These are phyloP conservation scores for Serendipita sp. DNA, from an alignment of 1,284 basidiomycete genomes.

Conservation along the genomic window DNA sequence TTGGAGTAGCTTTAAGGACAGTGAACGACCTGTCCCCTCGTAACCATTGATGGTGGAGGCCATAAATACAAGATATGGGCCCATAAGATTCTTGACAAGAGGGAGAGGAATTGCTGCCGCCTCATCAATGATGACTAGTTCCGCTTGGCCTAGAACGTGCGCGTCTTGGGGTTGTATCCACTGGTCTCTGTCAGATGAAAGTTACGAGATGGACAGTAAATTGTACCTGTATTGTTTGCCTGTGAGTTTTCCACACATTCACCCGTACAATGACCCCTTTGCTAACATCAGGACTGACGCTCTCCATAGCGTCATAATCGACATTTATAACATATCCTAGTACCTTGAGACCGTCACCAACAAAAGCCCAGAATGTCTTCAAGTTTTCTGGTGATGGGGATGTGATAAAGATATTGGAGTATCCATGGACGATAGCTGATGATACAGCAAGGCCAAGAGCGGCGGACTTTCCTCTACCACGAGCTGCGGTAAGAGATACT, in stretches of 20 bases:
- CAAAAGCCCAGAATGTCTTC: conserved; percentile 95
- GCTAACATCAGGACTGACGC: conserved; percentile 87
- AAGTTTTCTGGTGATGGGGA: conserved; percentile 96
- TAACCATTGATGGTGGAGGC: conserved; percentile 98
- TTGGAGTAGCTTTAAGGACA: conserved; percentile 95
- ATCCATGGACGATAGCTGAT: conserved; percentile 85
- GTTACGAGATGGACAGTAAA: conserved; percentile 8
- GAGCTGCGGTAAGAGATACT: conserved; percentile 84
- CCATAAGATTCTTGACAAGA: conserved; percentile 86
- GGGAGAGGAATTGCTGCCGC: conserved; percentile 96
- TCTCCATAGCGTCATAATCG: conserved; percentile 92
- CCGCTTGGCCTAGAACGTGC: conserved; percentile 94
- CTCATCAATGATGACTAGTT: conserved; percentile 96
- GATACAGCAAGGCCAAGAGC: conserved; percentile 89
- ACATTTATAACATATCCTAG: conserved; percentile 95
- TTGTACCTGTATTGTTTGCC: conserved; percentile 81
- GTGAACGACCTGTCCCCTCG: conserved; percentile 93
- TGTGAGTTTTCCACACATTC: conserved; percentile 84
- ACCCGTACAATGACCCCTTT: conserved; percentile 85
- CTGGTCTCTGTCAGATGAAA: conserved; percentile 26
- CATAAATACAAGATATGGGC: conserved; percentile 96
- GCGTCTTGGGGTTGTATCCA: conserved; percentile 98
- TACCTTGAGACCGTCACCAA: conserved; percentile 93
- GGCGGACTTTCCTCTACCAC: conserved; percentile 95
- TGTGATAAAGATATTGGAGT: conserved; percentile 97